phyloP scores from a whole-genome alignment of 805 yeast species.

The Wickerhamiella sorbophila region DNA sequence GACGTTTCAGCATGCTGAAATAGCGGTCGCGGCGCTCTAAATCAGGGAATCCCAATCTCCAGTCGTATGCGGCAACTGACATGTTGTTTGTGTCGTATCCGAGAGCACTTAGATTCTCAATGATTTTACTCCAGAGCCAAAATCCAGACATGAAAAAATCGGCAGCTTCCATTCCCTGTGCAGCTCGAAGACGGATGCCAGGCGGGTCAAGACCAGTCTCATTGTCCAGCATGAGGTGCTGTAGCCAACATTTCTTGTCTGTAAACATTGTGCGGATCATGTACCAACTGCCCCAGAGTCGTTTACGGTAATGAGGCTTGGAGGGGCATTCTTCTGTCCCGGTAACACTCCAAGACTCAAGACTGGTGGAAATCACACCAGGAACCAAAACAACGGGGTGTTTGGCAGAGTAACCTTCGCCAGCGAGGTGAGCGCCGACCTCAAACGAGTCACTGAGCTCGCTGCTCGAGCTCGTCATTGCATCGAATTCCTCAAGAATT shows the following conservation, averaged over 20 bases:
- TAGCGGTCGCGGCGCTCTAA: constrained; percentile 77
- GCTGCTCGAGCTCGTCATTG: constrained; percentile 33
- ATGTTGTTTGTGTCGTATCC: constrained; percentile 88
- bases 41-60: constrained; percentile 87
- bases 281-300: constrained; percentile 94
- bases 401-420: constrained; percentile 36
- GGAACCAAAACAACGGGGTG: constrained; percentile 87
- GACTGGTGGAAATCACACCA: constrained; percentile 88
- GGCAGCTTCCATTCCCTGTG: constrained; percentile 93
- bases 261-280: constrained; percentile 87
- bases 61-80: constrained; percentile 87
- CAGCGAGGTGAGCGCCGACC: constrained; percentile 59
- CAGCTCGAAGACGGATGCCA: constrained; percentile 65
- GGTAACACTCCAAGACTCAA: constrained; percentile 81
- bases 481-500: constrained; percentile 44
- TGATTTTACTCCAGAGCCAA: constrained; percentile 95
- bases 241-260: constrained; percentile 87
- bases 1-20: constrained; percentile 59
- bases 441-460: constrained; percentile 65
- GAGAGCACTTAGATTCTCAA: constrained; percentile 87
- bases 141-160: constrained; percentile 95
- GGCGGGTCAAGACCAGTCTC: constrained; percentile 90
- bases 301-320: constrained; percentile 69
- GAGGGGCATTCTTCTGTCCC: constrained; percentile 73
- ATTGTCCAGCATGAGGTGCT: constrained; percentile 78